Evolutionary conservation across 2,329 filamentous ascomycete species (phyloP), one percentile per base, ranked within the genome.

Genomic region (Aurifilum marmelostoma): DNA sequence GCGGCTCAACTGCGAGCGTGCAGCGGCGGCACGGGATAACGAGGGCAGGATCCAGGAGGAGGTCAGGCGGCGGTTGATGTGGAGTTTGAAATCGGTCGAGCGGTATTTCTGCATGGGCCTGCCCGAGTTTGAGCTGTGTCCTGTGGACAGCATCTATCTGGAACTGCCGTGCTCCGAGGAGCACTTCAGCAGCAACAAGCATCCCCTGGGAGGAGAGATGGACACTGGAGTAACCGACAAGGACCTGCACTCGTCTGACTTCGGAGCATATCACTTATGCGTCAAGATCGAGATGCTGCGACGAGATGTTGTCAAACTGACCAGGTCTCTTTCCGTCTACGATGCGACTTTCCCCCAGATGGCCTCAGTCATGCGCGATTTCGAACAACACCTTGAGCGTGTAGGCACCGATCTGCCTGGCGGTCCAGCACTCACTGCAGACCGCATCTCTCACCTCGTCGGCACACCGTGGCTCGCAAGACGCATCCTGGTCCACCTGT

Each of bases 71-170:
- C 75, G 82, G 12, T 75, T 83, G 32, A 80, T 83, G 75, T 83
- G 82, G 82, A 79, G 80, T 1, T 74, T 83, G 14, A 83, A 81
- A 73, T 79, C 80, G 66, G 77, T 82, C 32, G 82, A 83, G 67
- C 77, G 78, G 8, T 78, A 79, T 54, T 79, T 83, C 52, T 81
- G 81, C 0, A 79, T 80, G 29, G 82, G 82, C 2, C 77, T 83
- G 56, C 79, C 80, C 3, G 82, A 83, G 70, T 83, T 82, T 70
- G 78, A 81, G n/a, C 76, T 83, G 9, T 83, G 81, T 75, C 77
- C 78, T 1, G 76, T 78, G 18, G 81, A 83, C 39, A 76, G 75
- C 24, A 81, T 84, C 34, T 78, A 81, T 69, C 75, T 83, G 47
- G 75, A 79, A 41, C 74, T 83, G 47, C 82, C 82, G 0, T 82